Conservation (phyloP, 176 grass and related monocot species). For the Cocos nucifera region DNA sequence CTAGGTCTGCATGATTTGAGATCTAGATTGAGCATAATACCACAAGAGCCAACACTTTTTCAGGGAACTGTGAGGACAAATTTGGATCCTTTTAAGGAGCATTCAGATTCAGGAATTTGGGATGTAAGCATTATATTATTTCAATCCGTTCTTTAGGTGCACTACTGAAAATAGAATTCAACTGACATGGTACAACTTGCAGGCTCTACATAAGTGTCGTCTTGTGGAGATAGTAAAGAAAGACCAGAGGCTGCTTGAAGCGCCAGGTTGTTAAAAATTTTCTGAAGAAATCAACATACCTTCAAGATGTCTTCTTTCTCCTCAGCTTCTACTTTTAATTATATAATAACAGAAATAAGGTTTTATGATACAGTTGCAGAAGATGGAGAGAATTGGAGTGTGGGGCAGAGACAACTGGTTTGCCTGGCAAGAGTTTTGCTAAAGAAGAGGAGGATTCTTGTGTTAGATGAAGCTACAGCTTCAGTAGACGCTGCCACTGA, state of each 20-base stretch:
- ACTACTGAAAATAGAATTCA: background rate
- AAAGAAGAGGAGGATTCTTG: conserved; percentile 76
- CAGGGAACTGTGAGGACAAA: conserved; percentile 74
- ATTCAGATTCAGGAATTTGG: conserved; percentile 64
- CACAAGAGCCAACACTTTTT: conserved; percentile 88
- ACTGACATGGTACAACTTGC: background rate
- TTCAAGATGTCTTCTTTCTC: too few species aligned
- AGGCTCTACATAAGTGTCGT: conserved; percentile 61
- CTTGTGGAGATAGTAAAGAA: conserved; percentile 54
- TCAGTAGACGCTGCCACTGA: conserved; percentile 82
- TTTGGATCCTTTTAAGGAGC: conserved; percentile 59
- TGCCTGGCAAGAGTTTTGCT: conserved; percentile 72
- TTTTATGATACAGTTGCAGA: conserved; percentile 41
- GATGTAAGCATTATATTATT: conserved; percentile 38
- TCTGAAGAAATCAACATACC: too few species aligned
- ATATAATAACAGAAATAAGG: background rate
- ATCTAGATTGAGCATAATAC: conserved; percentile 79
- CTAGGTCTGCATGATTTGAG: conserved; percentile 73
- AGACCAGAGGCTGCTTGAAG: conserved; percentile 60
- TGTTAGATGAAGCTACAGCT: conserved; percentile 91
- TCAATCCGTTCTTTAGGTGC: background rate
- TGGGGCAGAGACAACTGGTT: conserved; percentile 78
- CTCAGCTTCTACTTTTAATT: too few species aligned
- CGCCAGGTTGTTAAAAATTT: conserved; percentile 43
- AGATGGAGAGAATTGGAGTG: conserved; percentile 89